Percentiles rank a stretch among this genome's conserved stretches.
These are phyloP conservation scores for Chrysosporium keratinophilum DNA, from an alignment of 2,329 filamentous ascomycete genomes.

Conservation along the genomic window DNA sequence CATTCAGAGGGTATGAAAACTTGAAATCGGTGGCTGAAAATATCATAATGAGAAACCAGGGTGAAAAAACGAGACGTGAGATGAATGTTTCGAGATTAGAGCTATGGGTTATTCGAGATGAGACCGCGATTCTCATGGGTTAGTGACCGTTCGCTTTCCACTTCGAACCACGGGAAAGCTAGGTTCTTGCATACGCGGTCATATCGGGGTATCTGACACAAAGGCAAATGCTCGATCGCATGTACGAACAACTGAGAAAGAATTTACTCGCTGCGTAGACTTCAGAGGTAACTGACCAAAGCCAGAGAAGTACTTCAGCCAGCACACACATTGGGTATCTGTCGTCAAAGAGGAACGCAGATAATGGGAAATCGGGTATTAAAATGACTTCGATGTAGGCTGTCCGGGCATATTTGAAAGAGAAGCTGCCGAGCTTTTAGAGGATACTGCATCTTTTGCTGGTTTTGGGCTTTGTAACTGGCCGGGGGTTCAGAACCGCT, in stretches of 20 bases:
- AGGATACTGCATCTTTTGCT: slow-evolving; percentile 27
- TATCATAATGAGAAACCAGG: neutral
- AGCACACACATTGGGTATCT: neutral
- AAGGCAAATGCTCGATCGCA: neutral
- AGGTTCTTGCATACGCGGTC: neutral
- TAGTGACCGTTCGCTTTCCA: neutral
- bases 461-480: slow-evolving; percentile 36
- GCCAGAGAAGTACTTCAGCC: neutral
- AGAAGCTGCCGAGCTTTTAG: neutral
- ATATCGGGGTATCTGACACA: slow-evolving; percentile 6
- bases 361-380: neutral
- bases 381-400: neutral
- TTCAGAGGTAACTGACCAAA: neutral
- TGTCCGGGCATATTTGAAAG: neutral
- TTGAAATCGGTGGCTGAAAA: neutral
- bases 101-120: neutral
- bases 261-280: slow-evolving; percentile 5
- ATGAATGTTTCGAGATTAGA: neutral
- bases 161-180: neutral
- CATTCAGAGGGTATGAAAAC: slow-evolving; percentile 6
- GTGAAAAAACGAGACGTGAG: neutral
- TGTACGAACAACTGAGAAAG: neutral
- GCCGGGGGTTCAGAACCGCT: slow-evolving; percentile 41
- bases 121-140: neutral
- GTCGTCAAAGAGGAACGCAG: neutral